Evolutionary conservation across 2,329 filamentous ascomycete genomes (phyloP).

Genomic region (Westerdykella aurantiaca): DNA sequence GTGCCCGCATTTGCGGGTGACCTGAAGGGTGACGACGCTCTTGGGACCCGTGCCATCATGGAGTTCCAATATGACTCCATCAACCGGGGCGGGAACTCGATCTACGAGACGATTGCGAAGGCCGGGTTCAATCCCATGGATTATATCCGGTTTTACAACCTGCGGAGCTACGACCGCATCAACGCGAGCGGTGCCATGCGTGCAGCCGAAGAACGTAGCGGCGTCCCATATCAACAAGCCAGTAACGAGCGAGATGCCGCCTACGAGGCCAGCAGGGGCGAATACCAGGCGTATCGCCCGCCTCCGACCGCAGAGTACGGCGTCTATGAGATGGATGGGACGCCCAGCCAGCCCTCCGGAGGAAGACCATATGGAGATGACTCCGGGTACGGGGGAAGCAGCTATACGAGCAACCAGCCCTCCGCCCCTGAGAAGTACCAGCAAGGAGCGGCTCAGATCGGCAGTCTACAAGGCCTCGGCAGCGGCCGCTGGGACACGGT

Average conservation of each 20-base stretch:
- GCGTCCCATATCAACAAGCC: constrained; percentile 63
- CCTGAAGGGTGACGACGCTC: constrained; percentile 62
- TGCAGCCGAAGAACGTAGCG: constrained; percentile 55
- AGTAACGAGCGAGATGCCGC: constrained; percentile 58
- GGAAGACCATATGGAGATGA: constrained; percentile 13
- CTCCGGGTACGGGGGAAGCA: background rate
- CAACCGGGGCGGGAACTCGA: constrained; percentile 68
- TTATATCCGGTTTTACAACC: constrained; percentile 81
- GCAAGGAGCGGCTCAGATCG: constrained; percentile 54
- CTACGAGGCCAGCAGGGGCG: constrained; percentile 33
- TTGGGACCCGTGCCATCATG: constrained; percentile 80
- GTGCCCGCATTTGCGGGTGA: constrained; percentile 81
- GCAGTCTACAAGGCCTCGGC: constrained; percentile 41
- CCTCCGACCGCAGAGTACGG: constrained; percentile 34
- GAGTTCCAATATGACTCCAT: constrained; percentile 81
- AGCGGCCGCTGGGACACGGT: constrained; percentile 67
- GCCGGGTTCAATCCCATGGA: constrained; percentile 63
- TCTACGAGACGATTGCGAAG: constrained; percentile 63
- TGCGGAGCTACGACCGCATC: constrained; percentile 78
- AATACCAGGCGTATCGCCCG: constrained; percentile 32
- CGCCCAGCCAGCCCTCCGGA: constrained; percentile 4
- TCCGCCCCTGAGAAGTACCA: constrained; percentile 65
- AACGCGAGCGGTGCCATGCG: constrained; percentile 61
- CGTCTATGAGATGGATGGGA: constrained; percentile 28
- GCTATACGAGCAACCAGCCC: constrained; percentile 1